phyloP scores from a whole-genome alignment of 2,329 filamentous ascomycete species.

The Cladosporium sp. region DNA sequence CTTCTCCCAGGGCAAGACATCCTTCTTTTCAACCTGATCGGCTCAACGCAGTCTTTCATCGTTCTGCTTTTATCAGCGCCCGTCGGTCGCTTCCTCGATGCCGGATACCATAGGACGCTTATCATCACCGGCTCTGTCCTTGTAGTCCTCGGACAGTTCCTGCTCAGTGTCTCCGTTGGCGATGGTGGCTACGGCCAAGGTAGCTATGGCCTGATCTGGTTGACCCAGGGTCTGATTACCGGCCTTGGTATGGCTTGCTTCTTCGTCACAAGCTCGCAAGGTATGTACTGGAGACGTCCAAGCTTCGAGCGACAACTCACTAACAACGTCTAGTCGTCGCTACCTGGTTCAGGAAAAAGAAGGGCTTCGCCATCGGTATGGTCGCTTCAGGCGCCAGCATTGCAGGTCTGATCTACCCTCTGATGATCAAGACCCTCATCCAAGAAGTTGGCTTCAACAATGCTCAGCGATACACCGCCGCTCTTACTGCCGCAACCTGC shows the following conservation, averaged over 20 bases:
- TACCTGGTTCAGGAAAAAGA: slow-evolving; percentile 52
- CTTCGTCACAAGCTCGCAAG: slow-evolving; percentile 54
- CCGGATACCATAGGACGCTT: slow-evolving; percentile 46
- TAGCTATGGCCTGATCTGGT: slow-evolving; percentile 48
- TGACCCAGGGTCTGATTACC: slow-evolving; percentile 50
- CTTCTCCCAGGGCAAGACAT: slow-evolving; percentile 46
- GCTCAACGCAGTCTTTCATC: slow-evolving; percentile 51
- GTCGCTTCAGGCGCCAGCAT: slow-evolving; percentile 55
- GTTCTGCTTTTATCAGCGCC: slow-evolving; percentile 49
- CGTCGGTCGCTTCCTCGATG: slow-evolving; percentile 53
- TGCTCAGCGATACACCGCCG: slow-evolving; percentile 46
- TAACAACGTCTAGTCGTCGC: slow-evolving; percentile 44
- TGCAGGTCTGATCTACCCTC: slow-evolving; percentile 45
- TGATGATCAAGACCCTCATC: slow-evolving; percentile 50
- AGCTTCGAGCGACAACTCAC: neutral
- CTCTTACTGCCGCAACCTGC: slow-evolving; percentile 45
- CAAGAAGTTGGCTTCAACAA: slow-evolving; percentile 48
- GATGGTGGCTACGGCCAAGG: slow-evolving; percentile 39
- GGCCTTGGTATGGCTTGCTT: slow-evolving; percentile 56
- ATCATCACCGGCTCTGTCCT: slow-evolving; percentile 47
- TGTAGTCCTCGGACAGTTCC: slow-evolving; percentile 48
- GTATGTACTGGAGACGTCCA: slow-evolving; percentile 36
- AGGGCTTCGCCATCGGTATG: slow-evolving; percentile 52
- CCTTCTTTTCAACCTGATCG: slow-evolving; percentile 50
- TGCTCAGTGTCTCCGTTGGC: slow-evolving; percentile 44